Evolutionary conservation across 1,284 basidiomycete genomes (phyloP).

Genomic region (Fomitopsis schrenkii): DNA sequence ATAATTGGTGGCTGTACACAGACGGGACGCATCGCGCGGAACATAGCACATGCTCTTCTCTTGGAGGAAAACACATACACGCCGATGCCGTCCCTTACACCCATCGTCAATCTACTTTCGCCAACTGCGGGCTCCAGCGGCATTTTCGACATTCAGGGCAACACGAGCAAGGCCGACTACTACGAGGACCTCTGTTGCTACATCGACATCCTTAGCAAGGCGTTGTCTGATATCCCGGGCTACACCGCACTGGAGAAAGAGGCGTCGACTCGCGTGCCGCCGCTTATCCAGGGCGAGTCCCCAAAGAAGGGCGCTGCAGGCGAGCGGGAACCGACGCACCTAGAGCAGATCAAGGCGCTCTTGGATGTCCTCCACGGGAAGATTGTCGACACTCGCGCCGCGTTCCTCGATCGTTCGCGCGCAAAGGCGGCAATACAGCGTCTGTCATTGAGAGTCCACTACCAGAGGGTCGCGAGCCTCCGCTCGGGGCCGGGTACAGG

Average conservation of each 20-base stretch:
- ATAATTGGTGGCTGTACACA: constrained; percentile 47
- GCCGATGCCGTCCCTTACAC: constrained; percentile 16
- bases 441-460: constrained; percentile 56
- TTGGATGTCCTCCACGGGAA: constrained; percentile 53
- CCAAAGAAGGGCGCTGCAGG: constrained; percentile 17
- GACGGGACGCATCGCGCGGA: constrained; percentile 51
- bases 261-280: constrained; percentile 9
- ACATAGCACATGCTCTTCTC: constrained; percentile 41
- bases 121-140: constrained; percentile 22
- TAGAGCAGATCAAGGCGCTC: constrained; percentile 42
- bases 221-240: constrained; percentile 50
- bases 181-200: constrained; percentile 54
- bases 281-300: constrained; percentile 1
- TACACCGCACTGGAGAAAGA: constrained; percentile 49
- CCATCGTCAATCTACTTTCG: constrained; percentile 32
- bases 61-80: constrained; percentile 14
- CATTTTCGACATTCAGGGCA: constrained; percentile 40
- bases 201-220: constrained; percentile 50
- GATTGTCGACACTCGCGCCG: constrained; percentile 69
- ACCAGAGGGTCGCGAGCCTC: constrained; percentile 42
- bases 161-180: constrained; percentile 47
- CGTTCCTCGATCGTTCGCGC: constrained; percentile 67
- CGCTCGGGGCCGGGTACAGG: constrained; percentile 12
- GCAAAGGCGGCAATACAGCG: constrained; percentile 63
- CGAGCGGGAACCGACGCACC: constrained; percentile 33